Percentiles rank a stretch among this genome's conserved stretches.
Conservation (phyloP, 2,329 filamentous ascomycete species). For the Metarhizium robertsii region DNA sequence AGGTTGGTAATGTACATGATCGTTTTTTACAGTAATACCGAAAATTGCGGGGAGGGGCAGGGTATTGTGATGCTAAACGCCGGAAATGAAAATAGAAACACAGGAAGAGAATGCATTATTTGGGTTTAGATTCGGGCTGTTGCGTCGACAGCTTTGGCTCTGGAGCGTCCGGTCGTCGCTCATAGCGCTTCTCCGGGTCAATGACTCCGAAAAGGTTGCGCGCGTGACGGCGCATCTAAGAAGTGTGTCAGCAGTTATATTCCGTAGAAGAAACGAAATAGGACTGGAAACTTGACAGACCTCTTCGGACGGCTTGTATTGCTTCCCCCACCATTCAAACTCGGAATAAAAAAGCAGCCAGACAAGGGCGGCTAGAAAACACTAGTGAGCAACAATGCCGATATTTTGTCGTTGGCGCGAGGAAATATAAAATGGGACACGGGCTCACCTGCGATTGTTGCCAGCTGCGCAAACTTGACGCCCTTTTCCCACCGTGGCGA, state of each 20-base stretch:
- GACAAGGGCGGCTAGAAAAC: slow-evolving; percentile 22
- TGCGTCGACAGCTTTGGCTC: slow-evolving; percentile 17
- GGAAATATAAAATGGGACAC: not conserved
- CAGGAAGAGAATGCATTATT: not conserved
- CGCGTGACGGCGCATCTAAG: slow-evolving; percentile 27
- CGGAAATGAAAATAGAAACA: not conserved
- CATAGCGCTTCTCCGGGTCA: slow-evolving; percentile 32
- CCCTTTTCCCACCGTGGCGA: slow-evolving; percentile 56
- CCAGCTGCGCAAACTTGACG: slow-evolving; percentile 55
- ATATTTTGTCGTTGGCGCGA: too few relatives aligned
- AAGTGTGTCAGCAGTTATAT: not conserved
- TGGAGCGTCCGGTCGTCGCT: slow-evolving; percentile 29
- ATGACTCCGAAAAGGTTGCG: slow-evolving; percentile 29
- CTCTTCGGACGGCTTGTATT: slow-evolving; percentile 33
- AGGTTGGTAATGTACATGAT: slow-evolving; percentile 1
- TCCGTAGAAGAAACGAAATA: slow-evolving; percentile 1
- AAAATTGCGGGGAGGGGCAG: not conserved
- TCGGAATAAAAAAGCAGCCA: slow-evolving; percentile 33
- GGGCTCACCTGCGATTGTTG: slow-evolving; percentile 44
- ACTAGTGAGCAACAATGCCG: not conserved
- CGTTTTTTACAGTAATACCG: not conserved
- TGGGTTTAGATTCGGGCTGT: slow-evolving; percentile 18
- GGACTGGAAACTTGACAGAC: slow-evolving; percentile 10
- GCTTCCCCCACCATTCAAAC: slow-evolving; percentile 33
- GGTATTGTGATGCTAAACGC: not conserved